A percentile compares a stretch with the other conserved stretches of the same genome.
Evolutionary conservation across 116 monocot genomes (phyloP).

Genomic region (Phalaenopsis hybrid): DNA sequence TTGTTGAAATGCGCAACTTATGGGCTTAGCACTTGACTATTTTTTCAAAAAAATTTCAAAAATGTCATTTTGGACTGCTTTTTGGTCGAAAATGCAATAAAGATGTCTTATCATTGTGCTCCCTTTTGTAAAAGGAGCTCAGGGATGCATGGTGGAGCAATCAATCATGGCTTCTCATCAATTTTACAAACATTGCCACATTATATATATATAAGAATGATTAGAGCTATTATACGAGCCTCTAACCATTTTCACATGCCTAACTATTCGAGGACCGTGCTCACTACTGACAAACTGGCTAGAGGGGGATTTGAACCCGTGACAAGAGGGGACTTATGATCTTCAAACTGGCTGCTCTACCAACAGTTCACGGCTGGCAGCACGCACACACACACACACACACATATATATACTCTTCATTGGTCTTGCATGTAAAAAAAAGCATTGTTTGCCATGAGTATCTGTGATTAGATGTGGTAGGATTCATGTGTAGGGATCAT

Average conservation of each 20-base stretch:
- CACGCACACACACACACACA: no score
- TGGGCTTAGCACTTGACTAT: not conserved
- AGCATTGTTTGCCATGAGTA: not conserved
- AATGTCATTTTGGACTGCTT: not conserved
- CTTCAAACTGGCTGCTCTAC: no score
- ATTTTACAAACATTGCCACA: not conserved
- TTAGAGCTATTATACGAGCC: no score
- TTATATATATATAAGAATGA: not conserved
- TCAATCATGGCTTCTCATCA: constrained; percentile 1
- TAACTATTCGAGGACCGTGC: no score
- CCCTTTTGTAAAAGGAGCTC: not conserved
- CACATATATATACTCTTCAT: not conserved
- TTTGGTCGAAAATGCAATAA: constrained; percentile 1
- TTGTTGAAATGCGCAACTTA: not conserved
- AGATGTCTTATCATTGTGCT: not conserved
- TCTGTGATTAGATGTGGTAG: not conserved
- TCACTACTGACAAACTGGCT: no score
- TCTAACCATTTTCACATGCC: no score
- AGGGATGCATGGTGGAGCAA: constrained; percentile 1
- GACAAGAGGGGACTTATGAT: no score
- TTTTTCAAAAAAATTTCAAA: not conserved
- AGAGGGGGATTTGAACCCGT: no score
- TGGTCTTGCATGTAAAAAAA: not conserved
- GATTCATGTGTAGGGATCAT: not conserved
- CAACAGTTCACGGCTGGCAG: no score